phyloP scores from a whole-genome alignment of 495 filamentous ascomycete genomes.

The Penicillium tannophilum region DNA sequence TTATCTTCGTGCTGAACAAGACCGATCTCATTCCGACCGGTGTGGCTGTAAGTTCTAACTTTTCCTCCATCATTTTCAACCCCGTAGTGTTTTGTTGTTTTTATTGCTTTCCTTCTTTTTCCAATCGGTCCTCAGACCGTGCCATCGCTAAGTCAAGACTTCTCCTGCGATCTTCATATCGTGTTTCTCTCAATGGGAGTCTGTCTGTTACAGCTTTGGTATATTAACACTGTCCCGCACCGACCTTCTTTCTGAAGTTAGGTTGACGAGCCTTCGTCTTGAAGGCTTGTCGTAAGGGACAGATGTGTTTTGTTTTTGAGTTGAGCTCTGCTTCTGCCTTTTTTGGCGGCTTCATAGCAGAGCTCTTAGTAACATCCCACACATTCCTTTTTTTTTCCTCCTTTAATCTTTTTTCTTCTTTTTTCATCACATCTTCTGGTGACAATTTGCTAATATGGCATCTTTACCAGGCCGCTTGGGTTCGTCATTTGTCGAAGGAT shows the following conservation, averaged over 20 bases:
- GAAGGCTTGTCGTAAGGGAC: conserved; percentile 60
- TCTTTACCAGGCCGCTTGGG: conserved; percentile 75
- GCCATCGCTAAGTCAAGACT: conserved; percentile 96
- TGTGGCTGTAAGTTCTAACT: conserved; percentile 78
- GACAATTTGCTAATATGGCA: conserved; percentile 43
- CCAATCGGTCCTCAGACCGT: conserved; percentile 28
- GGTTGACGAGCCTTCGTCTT: conserved; percentile 82
- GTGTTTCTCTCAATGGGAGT: conserved; percentile 64
- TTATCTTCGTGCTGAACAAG: conserved; percentile 93
- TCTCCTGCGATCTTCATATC: conserved; percentile 55
- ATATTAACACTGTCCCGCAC: conserved; percentile 79
- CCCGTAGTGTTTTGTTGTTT: conserved; percentile 17
- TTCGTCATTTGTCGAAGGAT: conserved; percentile 76
- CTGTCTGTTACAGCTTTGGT: conserved; percentile 98
- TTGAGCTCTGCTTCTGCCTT: conserved; percentile 69
- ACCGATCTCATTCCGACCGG: conserved; percentile 92
- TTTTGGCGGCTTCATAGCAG: conserved; percentile 58
- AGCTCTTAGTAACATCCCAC: conserved; percentile 99
- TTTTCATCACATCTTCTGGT: conserved; percentile 20
- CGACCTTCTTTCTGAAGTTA: conserved; percentile 61
- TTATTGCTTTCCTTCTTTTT: conserved; percentile 19
- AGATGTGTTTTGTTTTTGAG: conserved; percentile 79
- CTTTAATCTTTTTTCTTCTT: conserved; percentile 1
- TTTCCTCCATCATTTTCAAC: conserved; percentile 10
- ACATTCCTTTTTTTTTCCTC: conserved; percentile 59